Evolutionary conservation across 495 filamentous ascomycete species (phyloP), one percentile per base, ranked within the genome.

Genomic region (Lasiosphaeriaceae sp.): DNA sequence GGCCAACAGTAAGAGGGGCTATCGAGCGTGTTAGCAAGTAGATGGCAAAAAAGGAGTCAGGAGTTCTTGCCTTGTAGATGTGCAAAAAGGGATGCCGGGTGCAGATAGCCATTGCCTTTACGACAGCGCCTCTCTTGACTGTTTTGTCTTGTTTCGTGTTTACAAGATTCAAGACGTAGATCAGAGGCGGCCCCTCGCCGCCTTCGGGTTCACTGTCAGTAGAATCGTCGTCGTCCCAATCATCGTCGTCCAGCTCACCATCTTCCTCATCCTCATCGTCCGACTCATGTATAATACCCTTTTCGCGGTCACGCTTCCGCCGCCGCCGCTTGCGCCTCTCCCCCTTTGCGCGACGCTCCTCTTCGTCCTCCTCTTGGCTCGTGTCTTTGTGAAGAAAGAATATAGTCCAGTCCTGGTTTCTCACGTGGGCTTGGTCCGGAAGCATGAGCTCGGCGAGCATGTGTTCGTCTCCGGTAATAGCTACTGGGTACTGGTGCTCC

Each of bases 101-200:
- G 74, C 94, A 98, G 61, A 98, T 97, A n/a, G 94, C 94, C 94
- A 98, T 98, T 2, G 94, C 92, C 73, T 97, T 98, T 26, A 97
- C 92, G 26, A 96, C 85, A 2, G 94, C 95, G 54, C 94, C 94
- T 81, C 92, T 81, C 71, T 94, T 92, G 12, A 88, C 92, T 14
- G 85, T 87, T 64, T 89, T 90, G 72, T 97, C 94, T 64, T 94
- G 90, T 72, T 97, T 97, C 2, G 92, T 99, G 67, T 97, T 97
- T 56, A 99, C 94, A 53, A 97, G 78, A 73, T 97, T 99, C 63
- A 97, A 75, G 37, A 99, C 94, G 74, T 99, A 97, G 63, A 97
- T 91, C 65, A 99, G 75, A n/a, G 94, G 94, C 43, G 94, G 92
- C 11, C 88, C 89, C 65, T 90, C 86, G 35, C 80, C 75, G 16